phyloP scores from a whole-genome alignment of 441 rosid genomes.

The Monsonia emarginata region DNA sequence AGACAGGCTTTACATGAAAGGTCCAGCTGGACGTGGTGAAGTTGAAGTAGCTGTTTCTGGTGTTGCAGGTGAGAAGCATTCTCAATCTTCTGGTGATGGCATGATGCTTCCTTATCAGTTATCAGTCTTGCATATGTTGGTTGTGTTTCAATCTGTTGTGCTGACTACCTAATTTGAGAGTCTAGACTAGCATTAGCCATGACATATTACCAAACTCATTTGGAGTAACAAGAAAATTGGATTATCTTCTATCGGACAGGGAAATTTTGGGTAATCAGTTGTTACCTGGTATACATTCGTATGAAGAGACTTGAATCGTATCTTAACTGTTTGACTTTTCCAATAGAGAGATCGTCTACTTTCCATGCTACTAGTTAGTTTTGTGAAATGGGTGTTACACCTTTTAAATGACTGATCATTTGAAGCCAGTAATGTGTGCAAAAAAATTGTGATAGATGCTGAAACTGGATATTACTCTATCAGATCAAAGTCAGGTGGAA shows the following conservation, averaged over 20 bases:
- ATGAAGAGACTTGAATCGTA: background rate
- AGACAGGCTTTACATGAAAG: constrained; percentile 82
- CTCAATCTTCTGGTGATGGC: background rate
- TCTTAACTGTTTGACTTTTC: background rate
- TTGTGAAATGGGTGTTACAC: background rate
- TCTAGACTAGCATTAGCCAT: background rate
- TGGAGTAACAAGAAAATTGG: background rate
- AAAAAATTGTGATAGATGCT: constrained; percentile 7
- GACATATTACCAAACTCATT: background rate
- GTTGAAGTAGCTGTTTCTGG: constrained; percentile 98
- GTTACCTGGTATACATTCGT: background rate
- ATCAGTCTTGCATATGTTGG: background rate
- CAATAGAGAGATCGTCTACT: background rate
- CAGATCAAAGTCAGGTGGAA: constrained; percentile 90
- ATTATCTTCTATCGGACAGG: background rate
- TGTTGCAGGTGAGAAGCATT: constrained; percentile 47
- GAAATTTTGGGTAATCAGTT: too few species aligned
- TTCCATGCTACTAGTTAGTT: background rate
- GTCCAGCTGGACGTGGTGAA: constrained; percentile 97
- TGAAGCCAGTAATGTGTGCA: constrained; percentile 13
- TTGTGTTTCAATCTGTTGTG: background rate
- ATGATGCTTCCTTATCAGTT: background rate
- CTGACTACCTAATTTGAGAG: background rate
- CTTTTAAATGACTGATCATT: constrained; percentile 7
- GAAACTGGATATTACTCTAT: constrained; percentile 21